A percentile compares a stretch with the other conserved stretches of the same genome.
Conservation (phyloP, 352 stramenopile genomes). For the Phytophthora rubi region DNA sequence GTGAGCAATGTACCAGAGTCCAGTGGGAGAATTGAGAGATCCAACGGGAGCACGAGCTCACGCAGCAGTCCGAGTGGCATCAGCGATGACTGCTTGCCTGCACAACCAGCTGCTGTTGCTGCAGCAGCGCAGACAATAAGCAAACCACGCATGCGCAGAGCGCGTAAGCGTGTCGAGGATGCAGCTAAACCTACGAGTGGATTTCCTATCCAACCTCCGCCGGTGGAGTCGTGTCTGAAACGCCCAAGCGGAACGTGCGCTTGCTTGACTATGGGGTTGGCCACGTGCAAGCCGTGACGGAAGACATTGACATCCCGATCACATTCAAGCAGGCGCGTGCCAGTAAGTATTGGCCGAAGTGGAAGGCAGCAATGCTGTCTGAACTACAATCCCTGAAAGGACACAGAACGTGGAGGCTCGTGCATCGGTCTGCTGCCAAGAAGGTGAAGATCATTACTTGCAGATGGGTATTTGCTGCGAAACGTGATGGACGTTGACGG, state of each 20-base stretch:
- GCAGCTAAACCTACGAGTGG: background rate
- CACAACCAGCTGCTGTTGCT: background rate
- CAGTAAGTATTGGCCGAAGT: background rate
- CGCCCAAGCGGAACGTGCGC: slow-evolving; percentile 6
- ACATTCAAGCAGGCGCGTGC: background rate
- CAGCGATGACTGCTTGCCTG: too few relatives aligned
- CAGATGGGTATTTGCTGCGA: too few relatives aligned
- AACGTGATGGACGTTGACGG: slow-evolving; percentile 3
- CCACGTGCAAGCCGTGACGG: background rate
- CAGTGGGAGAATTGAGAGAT: background rate
- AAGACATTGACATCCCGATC: background rate
- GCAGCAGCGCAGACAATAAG: background rate
- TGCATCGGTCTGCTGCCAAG: too few relatives aligned
- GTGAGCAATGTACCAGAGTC: background rate
- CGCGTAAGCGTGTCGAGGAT: background rate
- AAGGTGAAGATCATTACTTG: too few relatives aligned
- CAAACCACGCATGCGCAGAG: background rate
- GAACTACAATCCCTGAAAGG: background rate
- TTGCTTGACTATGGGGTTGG: slow-evolving; percentile 11
- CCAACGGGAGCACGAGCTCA: background rate
- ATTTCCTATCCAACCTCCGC: background rate
- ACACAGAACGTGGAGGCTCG: too few relatives aligned
- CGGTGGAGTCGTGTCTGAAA: background rate
- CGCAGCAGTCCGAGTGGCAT: background rate
- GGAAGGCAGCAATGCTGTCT: background rate